Conservation (phyloP, 2,329 filamentous ascomycete species). For the Phoma sp. region DNA sequence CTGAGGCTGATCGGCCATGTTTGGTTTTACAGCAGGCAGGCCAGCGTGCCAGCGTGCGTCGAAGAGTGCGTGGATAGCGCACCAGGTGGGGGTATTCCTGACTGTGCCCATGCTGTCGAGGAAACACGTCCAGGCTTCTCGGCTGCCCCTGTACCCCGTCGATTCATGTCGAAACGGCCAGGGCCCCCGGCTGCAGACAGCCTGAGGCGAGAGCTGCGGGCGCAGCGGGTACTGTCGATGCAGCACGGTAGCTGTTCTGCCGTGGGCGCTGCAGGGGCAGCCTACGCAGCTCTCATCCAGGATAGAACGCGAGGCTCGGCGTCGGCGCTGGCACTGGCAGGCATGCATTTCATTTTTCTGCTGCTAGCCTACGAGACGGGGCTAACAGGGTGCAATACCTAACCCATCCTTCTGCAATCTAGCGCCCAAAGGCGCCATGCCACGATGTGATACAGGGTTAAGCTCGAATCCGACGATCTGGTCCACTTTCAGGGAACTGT, state of each 20-base stretch:
- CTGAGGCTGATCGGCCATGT: slow-evolving; percentile 28
- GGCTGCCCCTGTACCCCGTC: slow-evolving; percentile 30
- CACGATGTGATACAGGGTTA: slow-evolving; percentile 50
- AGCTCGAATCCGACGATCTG: slow-evolving; percentile 50
- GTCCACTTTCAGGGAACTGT: slow-evolving; percentile 40
- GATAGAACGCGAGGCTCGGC: slow-evolving; percentile 34
- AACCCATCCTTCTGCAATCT: slow-evolving; percentile 6
- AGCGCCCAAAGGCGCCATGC: slow-evolving; percentile 43
- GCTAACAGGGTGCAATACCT: slow-evolving; percentile 3
- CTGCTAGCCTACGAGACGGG: slow-evolving; percentile 24
- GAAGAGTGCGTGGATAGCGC: slow-evolving; percentile 16
- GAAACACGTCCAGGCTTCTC: slow-evolving; percentile 26
- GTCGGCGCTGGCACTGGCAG: neutral
- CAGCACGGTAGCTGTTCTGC: slow-evolving; percentile 20
- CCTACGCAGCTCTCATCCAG: slow-evolving; percentile 27
- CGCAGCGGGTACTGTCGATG: slow-evolving; percentile 25
- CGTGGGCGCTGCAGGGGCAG: slow-evolving; percentile 27
- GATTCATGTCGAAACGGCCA: slow-evolving; percentile 37
- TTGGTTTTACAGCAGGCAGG: slow-evolving; percentile 34
- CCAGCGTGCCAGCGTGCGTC: neutral
- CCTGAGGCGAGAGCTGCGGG: slow-evolving; percentile 31
- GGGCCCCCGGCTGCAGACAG: slow-evolving; percentile 29
- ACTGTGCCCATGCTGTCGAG: slow-evolving; percentile 34
- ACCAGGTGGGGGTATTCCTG: slow-evolving; percentile 35
- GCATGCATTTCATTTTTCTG: slow-evolving; percentile 34